Base-by-base conservation (phyloP, 2,329 filamentous ascomycete species). In the Colletotrichum sp. region DNA sequence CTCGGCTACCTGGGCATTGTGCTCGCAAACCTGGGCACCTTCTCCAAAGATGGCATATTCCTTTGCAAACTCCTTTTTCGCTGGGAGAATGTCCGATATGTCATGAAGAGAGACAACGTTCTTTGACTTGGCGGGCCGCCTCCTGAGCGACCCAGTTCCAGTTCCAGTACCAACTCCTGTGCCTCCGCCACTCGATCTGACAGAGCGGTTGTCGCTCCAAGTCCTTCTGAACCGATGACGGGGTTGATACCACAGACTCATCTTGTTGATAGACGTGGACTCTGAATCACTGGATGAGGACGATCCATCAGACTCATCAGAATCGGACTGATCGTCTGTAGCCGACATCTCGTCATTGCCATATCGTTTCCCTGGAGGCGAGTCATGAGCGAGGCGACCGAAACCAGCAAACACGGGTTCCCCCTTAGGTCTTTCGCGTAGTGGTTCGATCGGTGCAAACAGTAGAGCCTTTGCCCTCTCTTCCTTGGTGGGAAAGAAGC, bases 41-140 rank as follows among this genome's bases (percentile, higher is more conserved):
- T 96, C 92, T 5, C 96, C 96, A 82, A 97, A 96, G 16, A 98
- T 94, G 28, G 90, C 90, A 84, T 98, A 99, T 78, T 94, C 91
- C 73, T 92, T 87, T 3, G 96, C 97, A 76, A 98, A 90, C 70
- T 92, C 89, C 75, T 90, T 90, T 82, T 96, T 97, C 4, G 95
- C 94, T 0, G 96, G 96, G n/a, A 98, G 85, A 15, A 95, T 83
- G 64, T 91, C 87, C 12, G 91, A 90, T 30, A 97, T 83, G 77
- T 95, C 89, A 80, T 96, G 90, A 52, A 98, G 92, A 2, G 92
- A 92, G 25, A 98, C 86, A 27, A 94, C 87, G 77, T 96, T 96
- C 79, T 93, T 94, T 8, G 90, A 87, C 71, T 85, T 87, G 32
- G 84, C 79, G 32, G 88, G 86, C 39, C 88, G 87, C 52, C 88